phyloP scores from a whole-genome alignment of 257 asterid species.

The Solanum medicagineum region DNA sequence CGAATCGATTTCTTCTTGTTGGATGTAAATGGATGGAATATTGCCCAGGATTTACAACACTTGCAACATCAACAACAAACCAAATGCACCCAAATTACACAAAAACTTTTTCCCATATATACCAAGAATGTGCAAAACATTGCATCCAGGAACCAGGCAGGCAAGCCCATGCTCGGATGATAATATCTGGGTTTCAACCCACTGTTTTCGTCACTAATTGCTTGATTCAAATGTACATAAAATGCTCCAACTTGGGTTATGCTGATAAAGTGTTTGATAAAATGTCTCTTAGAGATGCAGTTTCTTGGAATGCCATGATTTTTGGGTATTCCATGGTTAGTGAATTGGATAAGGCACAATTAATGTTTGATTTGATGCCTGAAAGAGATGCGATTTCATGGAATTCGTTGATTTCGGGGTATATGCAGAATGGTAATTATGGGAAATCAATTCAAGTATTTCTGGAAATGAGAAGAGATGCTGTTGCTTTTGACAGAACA shows the following conservation, averaged over 20 bases:
- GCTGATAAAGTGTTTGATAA: constrained; percentile 59
- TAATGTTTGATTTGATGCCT: constrained; percentile 45
- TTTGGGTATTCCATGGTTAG: constrained; percentile 37
- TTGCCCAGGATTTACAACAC: constrained; percentile 14
- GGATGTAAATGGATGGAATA: neutral
- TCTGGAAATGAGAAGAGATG: constrained; percentile 45
- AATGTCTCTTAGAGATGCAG: constrained; percentile 51
- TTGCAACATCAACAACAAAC: neutral
- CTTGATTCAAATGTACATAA: constrained; percentile 51
- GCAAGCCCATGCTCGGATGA: constrained; percentile 69
- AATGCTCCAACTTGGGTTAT: constrained; percentile 28
- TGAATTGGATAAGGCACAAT: constrained; percentile 28
- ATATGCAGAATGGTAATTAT: constrained; percentile 45
- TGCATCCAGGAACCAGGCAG: constrained; percentile 39
- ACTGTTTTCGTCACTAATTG: constrained; percentile 66
- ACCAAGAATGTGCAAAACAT: constrained; percentile 53
- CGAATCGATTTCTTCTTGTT: constrained; percentile 12
- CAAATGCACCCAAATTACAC: constrained; percentile 11
- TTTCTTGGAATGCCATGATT: constrained; percentile 75
- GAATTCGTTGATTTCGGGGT: constrained; percentile 81
- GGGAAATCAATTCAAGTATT: constrained; percentile 34
- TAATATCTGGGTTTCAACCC: constrained; percentile 61
- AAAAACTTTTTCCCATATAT: constrained; percentile 52
- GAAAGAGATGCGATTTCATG: constrained; percentile 71
- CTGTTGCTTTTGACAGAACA: constrained; percentile 44